These are phyloP conservation scores for Amanita exitialis DNA, from an alignment of 768 basidiomycete genomes.

Conservation along the genomic window DNA sequence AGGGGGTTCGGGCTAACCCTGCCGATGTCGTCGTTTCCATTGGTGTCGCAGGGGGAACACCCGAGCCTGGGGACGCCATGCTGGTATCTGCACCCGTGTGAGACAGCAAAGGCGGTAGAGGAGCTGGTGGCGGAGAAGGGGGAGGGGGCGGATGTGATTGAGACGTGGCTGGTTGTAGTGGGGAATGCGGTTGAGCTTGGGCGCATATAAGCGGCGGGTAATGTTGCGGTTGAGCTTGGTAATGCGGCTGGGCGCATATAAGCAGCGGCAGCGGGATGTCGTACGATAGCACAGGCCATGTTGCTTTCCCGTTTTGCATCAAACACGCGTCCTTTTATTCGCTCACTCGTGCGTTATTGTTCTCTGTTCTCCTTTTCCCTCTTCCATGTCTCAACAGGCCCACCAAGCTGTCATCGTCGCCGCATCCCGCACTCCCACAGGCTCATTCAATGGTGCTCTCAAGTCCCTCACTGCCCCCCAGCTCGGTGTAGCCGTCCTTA, in stretches of 20 bases:
- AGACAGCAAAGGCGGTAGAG: constrained; percentile 51
- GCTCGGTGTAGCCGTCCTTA: constrained; percentile 82
- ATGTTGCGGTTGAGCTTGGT: background rate
- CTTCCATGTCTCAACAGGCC: constrained; percentile 19
- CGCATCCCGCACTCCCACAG: constrained; percentile 90
- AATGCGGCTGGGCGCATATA: background rate
- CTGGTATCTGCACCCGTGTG: constrained; percentile 89
- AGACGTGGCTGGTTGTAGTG: constrained; percentile 74
- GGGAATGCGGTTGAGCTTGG: constrained; percentile 45
- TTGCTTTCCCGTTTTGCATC: constrained; percentile 32
- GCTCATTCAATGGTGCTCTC: constrained; percentile 83
- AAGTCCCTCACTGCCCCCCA: constrained; percentile 86
- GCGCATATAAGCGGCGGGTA: too few relatives aligned
- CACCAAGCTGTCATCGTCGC: constrained; percentile 91
- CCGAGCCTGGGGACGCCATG: constrained; percentile 63
- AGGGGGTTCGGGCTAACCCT: constrained; percentile 47
- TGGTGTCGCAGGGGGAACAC: constrained; percentile 84
- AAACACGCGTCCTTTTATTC: constrained; percentile 30
- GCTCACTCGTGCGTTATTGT: constrained; percentile 39
- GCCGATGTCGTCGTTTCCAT: constrained; percentile 49
- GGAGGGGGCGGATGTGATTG: constrained; percentile 26
- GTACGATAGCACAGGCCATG: constrained; percentile 23
- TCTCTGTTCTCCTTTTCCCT: background rate
- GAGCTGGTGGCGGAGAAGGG: constrained; percentile 53
- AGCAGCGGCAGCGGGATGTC: background rate